Percentiles rank a stretch among this genome's conserved stretches.
Conservation (phyloP, 192 early-diverging fungal species). For the Coemansia sp. region DNA sequence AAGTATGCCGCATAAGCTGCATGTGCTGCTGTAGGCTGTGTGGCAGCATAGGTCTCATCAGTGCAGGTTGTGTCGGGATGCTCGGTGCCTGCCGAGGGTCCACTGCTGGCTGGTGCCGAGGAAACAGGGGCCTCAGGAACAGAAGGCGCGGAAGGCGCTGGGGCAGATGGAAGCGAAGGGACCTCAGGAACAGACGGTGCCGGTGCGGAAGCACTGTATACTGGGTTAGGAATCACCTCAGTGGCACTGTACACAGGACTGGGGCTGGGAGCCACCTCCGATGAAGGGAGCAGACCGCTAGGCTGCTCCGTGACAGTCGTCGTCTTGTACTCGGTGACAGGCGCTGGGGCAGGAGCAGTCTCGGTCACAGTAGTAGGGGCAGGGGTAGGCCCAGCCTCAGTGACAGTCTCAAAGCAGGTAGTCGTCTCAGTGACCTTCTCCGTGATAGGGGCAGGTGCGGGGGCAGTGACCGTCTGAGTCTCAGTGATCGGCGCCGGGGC, state of each 20-base stretch:
- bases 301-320: constrained; percentile 15
- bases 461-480: constrained; percentile 17
- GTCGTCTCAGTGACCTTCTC: constrained; percentile 16
- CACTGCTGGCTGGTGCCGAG: constrained; percentile 1
- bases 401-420: constrained; percentile 18
- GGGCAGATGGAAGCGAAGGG: neutral
- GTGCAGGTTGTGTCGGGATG: constrained; percentile 35
- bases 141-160: neutral
- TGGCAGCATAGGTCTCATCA: constrained; percentile 8
- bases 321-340: constrained; percentile 23
- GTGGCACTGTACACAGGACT: constrained; percentile 17
- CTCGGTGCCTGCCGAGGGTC: constrained; percentile 6
- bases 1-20: constrained; percentile 11
- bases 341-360: constrained; percentile 25
- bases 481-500: constrained; percentile 20
- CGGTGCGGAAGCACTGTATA: neutral
- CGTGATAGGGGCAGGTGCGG: constrained; percentile 26
- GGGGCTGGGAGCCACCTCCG: neutral
- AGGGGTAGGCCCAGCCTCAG: constrained; percentile 20
- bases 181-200: constrained; percentile 8
- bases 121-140: constrained; percentile 5
- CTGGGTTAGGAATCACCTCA: too few species aligned
- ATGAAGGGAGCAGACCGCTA: constrained; percentile 10
- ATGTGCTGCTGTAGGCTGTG: constrained; percentile 11
- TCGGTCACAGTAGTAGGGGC: constrained; percentile 31